Evolutionary conservation across 257 asterid genomes (phyloP).

Genomic region (Solanum ossicruentum): DNA sequence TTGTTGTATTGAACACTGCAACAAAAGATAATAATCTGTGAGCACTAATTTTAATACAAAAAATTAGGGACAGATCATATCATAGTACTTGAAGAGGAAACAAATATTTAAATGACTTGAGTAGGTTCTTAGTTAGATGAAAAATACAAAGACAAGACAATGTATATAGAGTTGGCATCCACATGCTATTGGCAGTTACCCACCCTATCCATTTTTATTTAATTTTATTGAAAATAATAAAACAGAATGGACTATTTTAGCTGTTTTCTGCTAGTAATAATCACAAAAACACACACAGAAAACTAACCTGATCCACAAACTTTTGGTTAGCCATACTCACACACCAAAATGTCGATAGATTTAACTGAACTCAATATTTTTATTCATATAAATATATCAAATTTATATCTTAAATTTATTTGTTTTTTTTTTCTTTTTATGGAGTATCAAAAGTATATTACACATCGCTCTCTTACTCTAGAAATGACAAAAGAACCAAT

Average conservation of each 20-base stretch:
- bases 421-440: neutral
- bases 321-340: slow-evolving; percentile 11
- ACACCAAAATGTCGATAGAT: neutral
- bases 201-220: slow-evolving; percentile 48
- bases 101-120: neutral
- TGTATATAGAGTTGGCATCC: slow-evolving; percentile 12
- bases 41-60: neutral
- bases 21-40: neutral
- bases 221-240: slow-evolving; percentile 34
- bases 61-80: neutral
- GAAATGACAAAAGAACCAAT: neutral
- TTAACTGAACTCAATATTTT: neutral
- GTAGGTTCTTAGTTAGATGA: neutral
- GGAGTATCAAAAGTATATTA: slow-evolving; percentile 3
- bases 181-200: slow-evolving; percentile 44
- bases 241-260: neutral
- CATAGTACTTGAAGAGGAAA: neutral
- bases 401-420: neutral
- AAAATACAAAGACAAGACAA: neutral
- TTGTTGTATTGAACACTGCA: neutral
- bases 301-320: slow-evolving; percentile 50
- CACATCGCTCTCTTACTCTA: slow-evolving; percentile 10
- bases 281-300: neutral
- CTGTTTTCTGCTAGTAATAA: neutral
- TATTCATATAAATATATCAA: neutral